These are phyloP conservation scores for Paecilomyces fulvus DNA, from an alignment of 2,329 filamentous ascomycete species.

Conservation along the genomic window DNA sequence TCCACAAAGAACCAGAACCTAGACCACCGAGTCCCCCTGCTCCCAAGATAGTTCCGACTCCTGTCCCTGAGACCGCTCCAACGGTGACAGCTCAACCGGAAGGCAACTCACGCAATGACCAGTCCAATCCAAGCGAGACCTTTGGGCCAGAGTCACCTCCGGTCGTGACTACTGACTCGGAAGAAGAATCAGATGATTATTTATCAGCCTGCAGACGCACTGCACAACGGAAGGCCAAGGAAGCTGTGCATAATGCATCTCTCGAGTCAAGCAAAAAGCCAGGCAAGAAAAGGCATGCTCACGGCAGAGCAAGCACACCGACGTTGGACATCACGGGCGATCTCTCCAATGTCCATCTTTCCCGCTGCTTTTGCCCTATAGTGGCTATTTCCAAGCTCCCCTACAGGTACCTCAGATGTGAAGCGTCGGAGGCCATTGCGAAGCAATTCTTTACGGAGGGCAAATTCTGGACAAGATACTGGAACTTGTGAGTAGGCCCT, in stretches of 20 bases:
- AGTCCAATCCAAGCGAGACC: background rate
- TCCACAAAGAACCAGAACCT: conserved; percentile 2
- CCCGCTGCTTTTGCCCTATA: conserved; percentile 31
- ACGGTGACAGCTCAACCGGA: background rate
- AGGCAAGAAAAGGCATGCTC: background rate
- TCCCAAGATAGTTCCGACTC: background rate
- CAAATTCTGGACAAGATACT: conserved; percentile 48
- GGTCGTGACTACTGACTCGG: background rate
- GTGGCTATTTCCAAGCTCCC: conserved; percentile 32
- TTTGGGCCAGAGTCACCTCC: background rate
- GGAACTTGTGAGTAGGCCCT: conserved; percentile 62
- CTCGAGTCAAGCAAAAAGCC: background rate
- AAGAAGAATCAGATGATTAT: conserved; percentile 2
- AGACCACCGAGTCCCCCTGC: background rate
- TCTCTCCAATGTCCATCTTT: conserved; percentile 2
- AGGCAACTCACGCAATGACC: background rate
- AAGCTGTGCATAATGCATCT: background rate
- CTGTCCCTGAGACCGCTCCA: background rate
- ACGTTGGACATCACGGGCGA: conserved; percentile 4
- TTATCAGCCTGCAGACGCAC: conserved; percentile 1
- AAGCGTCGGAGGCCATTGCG: conserved; percentile 25
- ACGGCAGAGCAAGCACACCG: background rate
- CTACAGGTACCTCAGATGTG: conserved; percentile 32
- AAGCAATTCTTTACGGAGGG: conserved; percentile 32
- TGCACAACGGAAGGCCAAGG: background rate